Evolutionary conservation across 1,284 basidiomycete species (phyloP).

Genomic region (Vanrija pseudolonga): DNA sequence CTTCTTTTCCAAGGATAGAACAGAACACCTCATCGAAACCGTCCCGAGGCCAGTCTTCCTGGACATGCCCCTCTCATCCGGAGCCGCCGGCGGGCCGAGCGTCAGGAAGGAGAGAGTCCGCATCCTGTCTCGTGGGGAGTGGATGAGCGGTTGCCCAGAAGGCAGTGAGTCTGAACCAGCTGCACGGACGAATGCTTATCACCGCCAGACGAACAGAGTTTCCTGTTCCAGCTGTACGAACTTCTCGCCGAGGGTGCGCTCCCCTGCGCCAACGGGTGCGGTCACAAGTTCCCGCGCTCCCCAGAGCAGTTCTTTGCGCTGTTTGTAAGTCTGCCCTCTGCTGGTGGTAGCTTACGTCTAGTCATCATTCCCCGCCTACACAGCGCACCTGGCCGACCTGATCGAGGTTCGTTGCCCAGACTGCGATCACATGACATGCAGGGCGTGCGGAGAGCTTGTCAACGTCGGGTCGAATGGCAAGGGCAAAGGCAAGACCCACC

Average conservation of each 20-base stretch:
- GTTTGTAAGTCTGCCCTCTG: conserved; percentile 58
- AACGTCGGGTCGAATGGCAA: conserved; percentile 15
- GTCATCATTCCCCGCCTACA: conserved; percentile 68
- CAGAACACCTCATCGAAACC: conserved; percentile 74
- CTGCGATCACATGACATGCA: conserved; percentile 67
- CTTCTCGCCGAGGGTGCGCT: conserved; percentile 63
- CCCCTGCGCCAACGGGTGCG: conserved; percentile 69
- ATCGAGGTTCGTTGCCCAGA: conserved; percentile 61
- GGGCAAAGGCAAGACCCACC: not conserved
- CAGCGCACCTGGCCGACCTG: conserved; percentile 59
- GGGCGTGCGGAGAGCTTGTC: conserved; percentile 71
- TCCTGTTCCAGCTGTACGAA: conserved; percentile 76
- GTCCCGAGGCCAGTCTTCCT: conserved; percentile 57
- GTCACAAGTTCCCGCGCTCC: conserved; percentile 57
- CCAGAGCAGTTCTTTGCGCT: conserved; percentile 76
- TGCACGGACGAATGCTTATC: not conserved
- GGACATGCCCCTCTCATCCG: not conserved
- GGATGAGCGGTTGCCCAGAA: conserved; percentile 94
- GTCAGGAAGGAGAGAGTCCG: conserved; percentile 48
- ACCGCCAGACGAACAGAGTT: conserved; percentile 67
- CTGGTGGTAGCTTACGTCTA: conserved; percentile 37
- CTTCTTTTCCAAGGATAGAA: conserved; percentile 85
- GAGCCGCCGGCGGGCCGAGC: conserved; percentile 46
- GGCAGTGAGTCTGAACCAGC: conserved; percentile 49
- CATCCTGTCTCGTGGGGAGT: conserved; percentile 79